A percentile compares a stretch with the other conserved stretches of the same genome.
phyloP scores from a whole-genome alignment of 495 filamentous ascomycete genomes.

The Podospora bellae-mahoneyi region DNA sequence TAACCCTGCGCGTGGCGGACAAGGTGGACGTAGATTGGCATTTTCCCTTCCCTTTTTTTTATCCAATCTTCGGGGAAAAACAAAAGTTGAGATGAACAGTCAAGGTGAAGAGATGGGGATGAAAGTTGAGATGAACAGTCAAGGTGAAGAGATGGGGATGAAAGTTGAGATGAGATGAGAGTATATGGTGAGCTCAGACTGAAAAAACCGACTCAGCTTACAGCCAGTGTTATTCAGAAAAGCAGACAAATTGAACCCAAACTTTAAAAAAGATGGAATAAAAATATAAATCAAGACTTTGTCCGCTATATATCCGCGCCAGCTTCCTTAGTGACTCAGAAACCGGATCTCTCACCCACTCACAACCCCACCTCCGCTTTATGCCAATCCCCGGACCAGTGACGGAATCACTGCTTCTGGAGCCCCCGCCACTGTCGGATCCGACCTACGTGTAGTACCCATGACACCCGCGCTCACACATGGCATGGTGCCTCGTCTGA shows the following conservation, averaged over 20 bases:
- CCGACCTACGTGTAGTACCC: not conserved
- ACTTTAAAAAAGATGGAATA: not conserved
- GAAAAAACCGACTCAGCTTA: not conserved
- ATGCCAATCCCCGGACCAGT: not conserved
- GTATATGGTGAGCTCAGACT: not conserved
- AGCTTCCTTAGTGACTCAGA: not conserved
- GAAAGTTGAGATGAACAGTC: not conserved
- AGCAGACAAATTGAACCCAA: too few relatives aligned
- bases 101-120: not conserved
- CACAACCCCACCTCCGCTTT: not conserved
- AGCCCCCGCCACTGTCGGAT: not conserved
- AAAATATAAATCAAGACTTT: not conserved
- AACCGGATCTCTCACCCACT: not conserved
- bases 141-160: not conserved
- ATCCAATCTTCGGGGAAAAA: not conserved
- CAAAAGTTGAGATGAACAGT: not conserved
- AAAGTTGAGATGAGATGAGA: not conserved
- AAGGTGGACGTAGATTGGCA: conserved; percentile 49
- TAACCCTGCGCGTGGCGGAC: conserved; percentile 60
- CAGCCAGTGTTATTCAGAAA: not conserved
- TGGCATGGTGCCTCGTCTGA: not conserved
- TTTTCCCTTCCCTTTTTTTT: not conserved
- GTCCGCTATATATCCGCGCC: not conserved
- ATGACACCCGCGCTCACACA: not conserved
- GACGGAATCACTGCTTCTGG: conserved; percentile 4